Evolutionary conservation across 768 basidiomycete species (phyloP).

Genomic region (Leccinum aurantiacum): DNA sequence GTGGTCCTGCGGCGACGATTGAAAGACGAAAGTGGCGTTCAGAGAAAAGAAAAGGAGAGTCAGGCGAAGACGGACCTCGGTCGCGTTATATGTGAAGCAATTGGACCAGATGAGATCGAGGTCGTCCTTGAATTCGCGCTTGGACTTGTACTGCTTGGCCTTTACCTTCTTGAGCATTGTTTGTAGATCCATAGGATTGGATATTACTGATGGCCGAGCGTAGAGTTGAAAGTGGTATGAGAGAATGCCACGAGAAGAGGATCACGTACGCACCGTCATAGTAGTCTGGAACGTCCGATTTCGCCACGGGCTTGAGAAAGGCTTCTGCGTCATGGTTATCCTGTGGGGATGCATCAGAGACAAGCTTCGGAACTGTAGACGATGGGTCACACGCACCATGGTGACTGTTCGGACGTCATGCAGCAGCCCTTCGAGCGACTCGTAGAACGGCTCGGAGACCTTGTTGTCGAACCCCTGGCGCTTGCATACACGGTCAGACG

Average conservation of each 20-base stretch:
- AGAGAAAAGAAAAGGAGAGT: neutral
- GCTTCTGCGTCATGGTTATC: constrained; percentile 90
- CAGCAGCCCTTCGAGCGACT: constrained; percentile 87
- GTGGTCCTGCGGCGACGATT: constrained; percentile 60
- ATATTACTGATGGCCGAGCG: constrained; percentile 62
- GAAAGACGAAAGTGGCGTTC: neutral
- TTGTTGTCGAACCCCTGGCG: constrained; percentile 59
- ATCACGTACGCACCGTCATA: constrained; percentile 66
- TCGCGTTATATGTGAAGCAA: constrained; percentile 88
- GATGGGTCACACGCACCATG: constrained; percentile 45
- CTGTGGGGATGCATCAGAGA: constrained; percentile 39
- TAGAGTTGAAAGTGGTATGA: constrained; percentile 2
- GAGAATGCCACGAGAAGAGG: neutral
- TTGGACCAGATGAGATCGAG: constrained; percentile 97
- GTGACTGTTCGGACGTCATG: constrained; percentile 79
- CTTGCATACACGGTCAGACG: constrained; percentile 34
- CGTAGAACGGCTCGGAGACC: constrained; percentile 87
- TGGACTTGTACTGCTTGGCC: constrained; percentile 87
- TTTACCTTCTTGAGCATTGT: constrained; percentile 95
- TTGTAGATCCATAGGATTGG: constrained; percentile 93
- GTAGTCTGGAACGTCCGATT: constrained; percentile 89
- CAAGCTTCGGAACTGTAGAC: constrained; percentile 24
- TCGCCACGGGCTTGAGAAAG: constrained; percentile 91
- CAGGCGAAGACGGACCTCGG: constrained; percentile 62
- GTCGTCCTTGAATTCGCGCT: constrained; percentile 91